These are phyloP conservation scores for Nitzschia sp. DNA, from an alignment of 108 stramenopile species.

Conservation along the genomic window DNA sequence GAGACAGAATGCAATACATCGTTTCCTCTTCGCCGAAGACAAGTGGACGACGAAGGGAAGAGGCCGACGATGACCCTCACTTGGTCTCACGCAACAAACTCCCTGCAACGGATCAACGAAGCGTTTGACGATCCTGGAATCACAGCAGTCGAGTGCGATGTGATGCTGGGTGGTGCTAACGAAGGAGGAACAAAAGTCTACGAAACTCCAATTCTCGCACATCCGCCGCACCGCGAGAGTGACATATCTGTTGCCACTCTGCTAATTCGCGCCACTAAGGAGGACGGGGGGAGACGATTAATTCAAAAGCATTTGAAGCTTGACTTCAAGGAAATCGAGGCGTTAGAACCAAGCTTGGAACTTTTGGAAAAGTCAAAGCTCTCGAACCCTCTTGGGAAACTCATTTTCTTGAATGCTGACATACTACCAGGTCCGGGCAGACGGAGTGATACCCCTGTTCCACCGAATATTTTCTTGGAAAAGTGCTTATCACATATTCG, in stretches of 20 bases:
- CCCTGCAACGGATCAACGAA: conserved; percentile 16
- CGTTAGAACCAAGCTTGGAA: conserved; percentile 38
- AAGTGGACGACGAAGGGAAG: too few relatives aligned
- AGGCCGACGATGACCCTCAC: background rate
- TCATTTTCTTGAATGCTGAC: conserved; percentile 56
- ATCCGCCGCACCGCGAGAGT: conserved; percentile 38
- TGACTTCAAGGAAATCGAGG: conserved; percentile 57
- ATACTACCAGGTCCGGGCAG: conserved; percentile 47
- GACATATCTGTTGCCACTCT: conserved; percentile 39
- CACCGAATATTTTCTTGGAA: conserved; percentile 37
- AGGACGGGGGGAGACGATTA: background rate
- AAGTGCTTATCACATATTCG: conserved; percentile 28
- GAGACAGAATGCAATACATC: too few relatives aligned
- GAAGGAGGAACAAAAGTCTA: background rate
- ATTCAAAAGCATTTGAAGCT: conserved; percentile 49
- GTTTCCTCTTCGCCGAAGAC: too few relatives aligned
- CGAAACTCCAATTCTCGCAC: conserved; percentile 31
- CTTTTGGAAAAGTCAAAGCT: background rate
- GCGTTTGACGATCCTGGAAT: conserved; percentile 37
- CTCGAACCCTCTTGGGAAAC: background rate
- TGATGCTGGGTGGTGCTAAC: conserved; percentile 30
- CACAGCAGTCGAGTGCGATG: conserved; percentile 56
- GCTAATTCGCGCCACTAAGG: conserved; percentile 2
- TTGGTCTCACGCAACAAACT: conserved; percentile 47
- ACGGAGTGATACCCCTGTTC: background rate